Evolutionary conservation across 2,329 filamentous ascomycete species (phyloP), one percentile per base, ranked within the genome.

Genomic region (Mollisia scopiformis): DNA sequence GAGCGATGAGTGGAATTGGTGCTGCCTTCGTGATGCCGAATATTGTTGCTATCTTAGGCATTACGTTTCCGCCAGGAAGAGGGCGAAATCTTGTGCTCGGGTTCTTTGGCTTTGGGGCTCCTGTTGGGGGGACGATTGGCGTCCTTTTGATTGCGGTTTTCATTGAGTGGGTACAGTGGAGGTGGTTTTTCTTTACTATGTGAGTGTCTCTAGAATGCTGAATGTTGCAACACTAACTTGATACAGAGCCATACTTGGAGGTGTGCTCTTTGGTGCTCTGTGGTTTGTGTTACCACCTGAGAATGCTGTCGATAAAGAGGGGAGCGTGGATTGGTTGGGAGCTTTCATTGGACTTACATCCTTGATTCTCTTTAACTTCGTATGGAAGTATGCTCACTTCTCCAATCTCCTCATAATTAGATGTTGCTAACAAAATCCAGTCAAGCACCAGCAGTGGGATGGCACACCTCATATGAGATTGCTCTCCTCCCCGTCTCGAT

Each of bases 11-110:
- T 0, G 82, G 83, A 0, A 74, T 82, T 8, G 82, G 82, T 0
- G 81, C 78, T 2, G 81, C 77, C 0, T 72, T 82, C 8, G 72
- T 83, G 27, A 78, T 82, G 73, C 81, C 82, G 0, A 84, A 84
- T 63, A 77, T 78, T 0, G 77, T 84, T 0, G 81, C 82, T 0
- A 75, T 81, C 57, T 74, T 84, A 30, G 75, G 75, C 0, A 78
- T 75, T 23, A 81, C 76, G 27, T 75, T 80, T 10, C 80, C 80
- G 0, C 81, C 81, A 0, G 81, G 81, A 0, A 72, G 69, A 8
- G 67, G 71, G 46, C 73, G 79, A 7, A 82, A 83, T 63, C 56
- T 81, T 2, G 71, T 72, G 55, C 63, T 82, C 46, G 79, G 75
- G 1, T 69, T 79, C 43, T 82, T 83, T 62, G 79, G 76, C 1